Evolutionary conservation across 805 yeast species (phyloP), one percentile per base, ranked within the genome.

Genomic region (Metschnikowia hibisci): DNA sequence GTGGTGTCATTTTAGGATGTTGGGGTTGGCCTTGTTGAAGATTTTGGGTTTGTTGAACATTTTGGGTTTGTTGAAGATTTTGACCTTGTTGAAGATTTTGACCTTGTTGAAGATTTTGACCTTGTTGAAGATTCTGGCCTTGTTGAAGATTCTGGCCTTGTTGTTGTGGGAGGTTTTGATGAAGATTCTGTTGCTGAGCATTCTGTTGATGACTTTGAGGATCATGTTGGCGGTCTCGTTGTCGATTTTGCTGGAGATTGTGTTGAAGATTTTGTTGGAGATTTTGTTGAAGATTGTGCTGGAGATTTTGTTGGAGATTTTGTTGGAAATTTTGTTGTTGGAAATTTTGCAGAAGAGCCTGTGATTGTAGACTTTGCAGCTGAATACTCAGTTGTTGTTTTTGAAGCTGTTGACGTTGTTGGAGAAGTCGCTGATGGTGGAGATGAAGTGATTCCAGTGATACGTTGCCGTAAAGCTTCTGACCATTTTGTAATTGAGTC

Each of bases 351-450:
- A n/a, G 40, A 4, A 18, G 32, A 10, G 12, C 18, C 6, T 28
- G 25, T 16, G n/a, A 27, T 12, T 34, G 39, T 3, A 34, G 36
- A 20, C 31, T 25, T 16, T 32, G 46, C 23, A 20, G 23, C 23
- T 14, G 25, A 1, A 35, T 22, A 32, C 32, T 6, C 28, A 32
- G 23, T 3, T 32, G 34, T 13, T 46, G 51, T 36, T 46, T 53
- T 6, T 34, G 23, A 1, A 20, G 23, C 23, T 39, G 42, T 26
- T 42, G 51, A 18, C 38, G 40, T 11, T 46, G 51, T 37, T 46
- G 54, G 11, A 38, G 41, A 18, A 27, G 25, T 4, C 36, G 47
- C 26, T 50, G 53, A 13, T 44, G 53, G 22, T 37, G 43, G 18
- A 30, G 43, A 8, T 41, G 44, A 14, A 43, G 53, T 2, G 39